Evolutionary conservation across 352 stramenopile genomes (phyloP).

Genomic region (Phytophthora tubulina): DNA sequence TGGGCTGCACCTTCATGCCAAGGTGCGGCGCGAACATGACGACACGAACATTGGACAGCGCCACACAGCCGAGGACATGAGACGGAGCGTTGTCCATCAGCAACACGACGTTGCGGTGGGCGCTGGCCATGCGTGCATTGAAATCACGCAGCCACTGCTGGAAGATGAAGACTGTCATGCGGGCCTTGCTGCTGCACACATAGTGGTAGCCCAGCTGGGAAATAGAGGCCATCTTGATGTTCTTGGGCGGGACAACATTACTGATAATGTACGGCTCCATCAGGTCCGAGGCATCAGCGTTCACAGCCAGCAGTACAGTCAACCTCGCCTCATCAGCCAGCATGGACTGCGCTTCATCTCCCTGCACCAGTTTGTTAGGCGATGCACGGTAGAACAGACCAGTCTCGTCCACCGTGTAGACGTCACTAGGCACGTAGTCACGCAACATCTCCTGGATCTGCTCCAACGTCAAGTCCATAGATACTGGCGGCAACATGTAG

Average conservation of each 20-base stretch:
- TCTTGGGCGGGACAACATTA: slow-evolving; percentile 73
- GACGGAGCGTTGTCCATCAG: slow-evolving; percentile 90
- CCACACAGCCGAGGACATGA: slow-evolving; percentile 81
- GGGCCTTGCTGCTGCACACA: slow-evolving; percentile 82
- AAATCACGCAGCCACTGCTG: slow-evolving; percentile 90
- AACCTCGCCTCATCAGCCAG: slow-evolving; percentile 79
- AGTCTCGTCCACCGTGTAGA: slow-evolving; percentile 90
- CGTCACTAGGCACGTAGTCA: slow-evolving; percentile 83
- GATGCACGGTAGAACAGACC: slow-evolving; percentile 88
- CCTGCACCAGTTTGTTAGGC: slow-evolving; percentile 86
- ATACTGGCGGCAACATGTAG: slow-evolving; percentile 85
- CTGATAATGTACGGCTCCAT: slow-evolving; percentile 91
- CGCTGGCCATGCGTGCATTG: slow-evolving; percentile 87
- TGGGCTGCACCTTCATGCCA: slow-evolving; percentile 89
- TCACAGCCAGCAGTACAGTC: slow-evolving; percentile 77
- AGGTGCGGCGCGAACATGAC: slow-evolving; percentile 88
- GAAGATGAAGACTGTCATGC: slow-evolving; percentile 92
- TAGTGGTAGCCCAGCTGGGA: slow-evolving; percentile 89
- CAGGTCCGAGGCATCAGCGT: slow-evolving; percentile 81
- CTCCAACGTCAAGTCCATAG: slow-evolving; percentile 82
- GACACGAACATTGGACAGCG: slow-evolving; percentile 88
- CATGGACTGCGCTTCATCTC: slow-evolving; percentile 80
- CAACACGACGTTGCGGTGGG: slow-evolving; percentile 84
- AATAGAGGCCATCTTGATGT: slow-evolving; percentile 85
- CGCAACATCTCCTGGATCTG: slow-evolving; percentile 88